Evolutionary conservation across 2,329 filamentous ascomycete species (phyloP), one percentile per base, ranked within the genome.

Genomic region (Polychaeton citri): DNA sequence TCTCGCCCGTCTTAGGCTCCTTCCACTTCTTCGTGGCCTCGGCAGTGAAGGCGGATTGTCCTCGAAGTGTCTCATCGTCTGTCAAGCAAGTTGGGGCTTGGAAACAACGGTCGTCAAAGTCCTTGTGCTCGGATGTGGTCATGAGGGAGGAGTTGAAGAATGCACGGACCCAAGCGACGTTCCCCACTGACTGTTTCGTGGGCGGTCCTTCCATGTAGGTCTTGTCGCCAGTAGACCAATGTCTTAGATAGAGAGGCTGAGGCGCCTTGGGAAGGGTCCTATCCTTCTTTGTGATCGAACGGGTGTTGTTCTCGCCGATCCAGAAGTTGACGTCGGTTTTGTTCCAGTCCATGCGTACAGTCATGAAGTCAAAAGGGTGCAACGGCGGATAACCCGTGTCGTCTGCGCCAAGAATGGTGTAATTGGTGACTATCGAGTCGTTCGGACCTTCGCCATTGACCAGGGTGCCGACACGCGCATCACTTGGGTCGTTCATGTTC

Each of bases 61-160:
- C 48, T 5, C 43, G 41, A 9, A 45, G 19, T 17, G 20, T 37
- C 10, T 15, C 33, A 30, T 45, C 42, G 12, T 38, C 20, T 4
- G 34, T 39, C 5, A 21, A 30, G 30, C 42, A 45, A 17, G 16
- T 26, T 18, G 26, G 10, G 6, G 13, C 19, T 6, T 16, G 18
- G 8, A 10, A 17, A 21, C 42, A 46, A 7, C 38, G 16, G 10
- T 43, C 8, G 19, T 43, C 33, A n/a, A 34, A 44, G 6, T n/a
- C 36, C 13, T 26, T 19, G 26, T 46, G 42, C 15, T 43, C 26
- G 7, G 21, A 17, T 3, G 45, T 37, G 6, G 51, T 62, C 51
- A 56, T 62, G 5, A 51, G 42, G 2, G 62, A 63, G 0, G 62
- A 63, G 42, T 67, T 66, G 54, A 66, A 67, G 39, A 66, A 67